Conservation (phyloP, 345 rosid species). For the Gynandropsis gynandra region DNA sequence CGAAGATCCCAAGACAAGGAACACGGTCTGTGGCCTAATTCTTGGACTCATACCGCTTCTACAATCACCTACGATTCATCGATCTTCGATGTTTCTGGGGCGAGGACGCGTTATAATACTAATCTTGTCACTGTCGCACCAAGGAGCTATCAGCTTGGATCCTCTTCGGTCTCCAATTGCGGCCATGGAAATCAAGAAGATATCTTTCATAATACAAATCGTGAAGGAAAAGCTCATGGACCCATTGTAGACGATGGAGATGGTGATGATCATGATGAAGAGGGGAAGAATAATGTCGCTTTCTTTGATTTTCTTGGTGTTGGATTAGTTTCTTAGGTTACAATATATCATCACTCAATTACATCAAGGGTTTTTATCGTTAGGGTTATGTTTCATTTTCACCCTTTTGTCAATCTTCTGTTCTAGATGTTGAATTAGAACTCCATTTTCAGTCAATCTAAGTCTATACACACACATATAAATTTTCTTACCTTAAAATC, state of each 20-base stretch:
- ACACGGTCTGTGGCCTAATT: conserved; percentile 15
- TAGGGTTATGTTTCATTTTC: conserved; percentile 32
- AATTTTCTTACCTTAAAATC: too few relatives aligned
- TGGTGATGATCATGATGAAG: conserved; percentile 17
- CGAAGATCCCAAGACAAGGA: conserved; percentile 23
- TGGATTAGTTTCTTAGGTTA: conserved; percentile 33
- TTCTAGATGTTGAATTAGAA: conserved; percentile 16
- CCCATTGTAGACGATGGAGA: conserved; percentile 19
- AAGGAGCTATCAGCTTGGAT: conserved; percentile 18
- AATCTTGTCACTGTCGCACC: conserved; percentile 10
- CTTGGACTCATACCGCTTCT: conserved; percentile 19
- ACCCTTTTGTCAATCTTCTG: conserved; percentile 22
- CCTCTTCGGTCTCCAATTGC: conserved; percentile 18
- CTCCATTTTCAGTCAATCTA: conserved; percentile 16
- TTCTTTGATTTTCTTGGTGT: conserved; percentile 62
- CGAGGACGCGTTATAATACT: not conserved
- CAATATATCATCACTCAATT: conserved; percentile 14
- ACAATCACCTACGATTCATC: conserved; percentile 17
- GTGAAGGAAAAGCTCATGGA: conserved; percentile 17
- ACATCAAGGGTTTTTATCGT: conserved; percentile 18
- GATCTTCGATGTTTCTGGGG: conserved; percentile 13
- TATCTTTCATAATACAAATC: conserved; percentile 4
- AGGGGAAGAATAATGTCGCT: conserved; percentile 27
- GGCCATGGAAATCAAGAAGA: conserved; percentile 12
- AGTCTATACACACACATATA: conserved; percentile 5